phyloP scores from a whole-genome alignment of 2,329 filamentous ascomycete genomes.

The Paracamarosporium sp. region DNA sequence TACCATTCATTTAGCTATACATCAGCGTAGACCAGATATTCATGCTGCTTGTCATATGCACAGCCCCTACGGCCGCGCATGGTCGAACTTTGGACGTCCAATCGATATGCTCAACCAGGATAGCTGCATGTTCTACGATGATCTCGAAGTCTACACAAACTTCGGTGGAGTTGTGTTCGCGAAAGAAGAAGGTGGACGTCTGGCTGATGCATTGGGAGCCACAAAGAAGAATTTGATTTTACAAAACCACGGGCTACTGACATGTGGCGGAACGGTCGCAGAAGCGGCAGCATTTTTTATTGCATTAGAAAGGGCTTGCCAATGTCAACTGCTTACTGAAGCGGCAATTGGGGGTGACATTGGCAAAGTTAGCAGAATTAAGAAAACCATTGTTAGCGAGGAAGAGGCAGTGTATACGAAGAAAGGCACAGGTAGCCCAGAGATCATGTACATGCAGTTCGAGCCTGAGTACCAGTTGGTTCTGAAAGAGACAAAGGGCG shows the following conservation, averaged over 20 bases:
- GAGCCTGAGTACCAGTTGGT: constrained; percentile 28
- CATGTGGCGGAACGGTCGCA: constrained; percentile 49
- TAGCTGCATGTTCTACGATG: constrained; percentile 49
- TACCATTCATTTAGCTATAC: constrained; percentile 54
- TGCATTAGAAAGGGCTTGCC: constrained; percentile 50
- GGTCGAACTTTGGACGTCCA: constrained; percentile 50
- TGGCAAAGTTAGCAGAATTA: constrained; percentile 2
- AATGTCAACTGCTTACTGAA: constrained; percentile 41
- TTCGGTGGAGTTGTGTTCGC: constrained; percentile 57
- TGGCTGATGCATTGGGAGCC: constrained; percentile 49
- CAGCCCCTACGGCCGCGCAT: constrained; percentile 53
- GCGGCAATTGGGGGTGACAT: constrained; percentile 17
- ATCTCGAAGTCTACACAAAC: constrained; percentile 45
- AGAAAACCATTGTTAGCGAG: constrained; percentile 14
- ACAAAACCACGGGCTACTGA: constrained; percentile 56
- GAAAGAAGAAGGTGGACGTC: constrained; percentile 52
- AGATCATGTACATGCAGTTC: constrained; percentile 18
- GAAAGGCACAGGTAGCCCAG: constrained; percentile 15
- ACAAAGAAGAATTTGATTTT: constrained; percentile 50
- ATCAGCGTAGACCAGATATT: constrained; percentile 52
- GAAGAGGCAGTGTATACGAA: constrained; percentile 18
- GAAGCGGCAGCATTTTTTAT: constrained; percentile 53
- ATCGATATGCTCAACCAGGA: constrained; percentile 56
- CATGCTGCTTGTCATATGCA: constrained; percentile 55
- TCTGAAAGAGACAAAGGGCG: constrained; percentile 33